Evolutionary conservation across 2,329 filamentous ascomycete genomes (phyloP).

Genomic region (Tolypocladium endophyticum): DNA sequence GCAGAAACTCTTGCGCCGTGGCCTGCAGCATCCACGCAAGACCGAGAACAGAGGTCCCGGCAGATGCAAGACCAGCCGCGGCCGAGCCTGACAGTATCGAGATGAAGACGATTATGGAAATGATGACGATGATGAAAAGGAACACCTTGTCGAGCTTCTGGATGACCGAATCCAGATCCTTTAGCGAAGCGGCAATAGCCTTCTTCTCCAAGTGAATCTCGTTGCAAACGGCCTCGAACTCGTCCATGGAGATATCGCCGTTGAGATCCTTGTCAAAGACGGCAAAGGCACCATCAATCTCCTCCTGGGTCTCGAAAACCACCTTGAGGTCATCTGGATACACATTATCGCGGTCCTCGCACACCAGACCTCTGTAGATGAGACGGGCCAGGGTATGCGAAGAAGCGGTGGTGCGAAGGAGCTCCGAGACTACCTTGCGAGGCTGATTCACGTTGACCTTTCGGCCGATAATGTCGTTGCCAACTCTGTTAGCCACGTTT

Average conservation of each 20-base stretch:
- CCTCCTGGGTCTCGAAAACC: slow-evolving; percentile 73
- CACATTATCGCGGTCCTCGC: slow-evolving; percentile 66
- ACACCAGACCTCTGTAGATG: slow-evolving; percentile 75
- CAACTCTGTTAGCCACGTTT: slow-evolving; percentile 74
- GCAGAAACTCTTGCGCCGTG: slow-evolving; percentile 87
- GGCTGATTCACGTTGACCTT: slow-evolving; percentile 64
- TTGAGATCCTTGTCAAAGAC: slow-evolving; percentile 98
- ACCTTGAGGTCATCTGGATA: slow-evolving; percentile 65
- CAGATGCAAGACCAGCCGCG: slow-evolving; percentile 82
- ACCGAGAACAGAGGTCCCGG: slow-evolving; percentile 77
- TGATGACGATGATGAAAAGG: slow-evolving; percentile 72
- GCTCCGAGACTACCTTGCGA: slow-evolving; percentile 69
- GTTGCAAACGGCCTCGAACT: slow-evolving; percentile 84
- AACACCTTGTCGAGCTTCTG: slow-evolving; percentile 83
- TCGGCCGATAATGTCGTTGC: slow-evolving; percentile 83
- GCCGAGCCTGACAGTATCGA: slow-evolving; percentile 83
- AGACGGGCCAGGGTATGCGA: slow-evolving; percentile 79
- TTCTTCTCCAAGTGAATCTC: slow-evolving; percentile 93
- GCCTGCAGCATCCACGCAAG: slow-evolving; percentile 88
- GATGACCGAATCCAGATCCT: slow-evolving; percentile 90
- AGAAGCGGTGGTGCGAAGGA: slow-evolving; percentile 61
- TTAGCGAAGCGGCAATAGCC: slow-evolving; percentile 86
- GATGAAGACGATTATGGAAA: slow-evolving; percentile 77
- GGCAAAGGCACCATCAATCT: slow-evolving; percentile 77
- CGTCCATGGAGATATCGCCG: slow-evolving; percentile 90